Percentiles rank a stretch among this genome's conserved stretches.
These are phyloP conservation scores for Aureobasidium sp. DNA, from an alignment of 2,329 filamentous ascomycete genomes.

Conservation along the genomic window DNA sequence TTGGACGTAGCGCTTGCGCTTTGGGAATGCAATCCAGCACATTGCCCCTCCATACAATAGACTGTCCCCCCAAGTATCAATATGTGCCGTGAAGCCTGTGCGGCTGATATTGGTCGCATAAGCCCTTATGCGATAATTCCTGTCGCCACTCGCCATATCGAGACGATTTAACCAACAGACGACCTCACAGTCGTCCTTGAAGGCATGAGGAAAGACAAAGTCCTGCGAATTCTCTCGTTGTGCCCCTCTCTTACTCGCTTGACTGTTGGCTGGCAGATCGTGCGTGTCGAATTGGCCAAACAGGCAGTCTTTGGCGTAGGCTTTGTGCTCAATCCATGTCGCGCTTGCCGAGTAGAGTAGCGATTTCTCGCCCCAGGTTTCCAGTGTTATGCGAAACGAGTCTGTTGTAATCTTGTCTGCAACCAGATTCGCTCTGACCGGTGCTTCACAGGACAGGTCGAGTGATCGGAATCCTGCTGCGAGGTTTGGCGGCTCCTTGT, in stretches of 20 bases:
- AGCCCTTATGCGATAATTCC: constrained; percentile 23
- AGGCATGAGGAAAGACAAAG: constrained; percentile 21
- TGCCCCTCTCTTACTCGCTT: constrained; percentile 10
- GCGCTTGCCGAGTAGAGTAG: constrained; percentile 22
- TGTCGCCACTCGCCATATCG: constrained; percentile 20
- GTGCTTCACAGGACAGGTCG: constrained; percentile 21
- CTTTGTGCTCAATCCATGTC: constrained; percentile 27
- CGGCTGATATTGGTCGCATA: constrained; percentile 21
- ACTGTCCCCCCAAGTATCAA: constrained; percentile 27
- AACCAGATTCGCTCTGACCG: constrained; percentile 24
- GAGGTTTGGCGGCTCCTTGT: constrained; percentile 24
- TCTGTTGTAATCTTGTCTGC: constrained; percentile 22
- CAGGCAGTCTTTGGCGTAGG: constrained; percentile 23
- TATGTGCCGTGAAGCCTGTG: constrained; percentile 23
- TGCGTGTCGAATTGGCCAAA: constrained; percentile 27
- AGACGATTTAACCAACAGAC: constrained; percentile 27
- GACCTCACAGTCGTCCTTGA: constrained; percentile 21
- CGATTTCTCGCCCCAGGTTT: constrained; percentile 23
- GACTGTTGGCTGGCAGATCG: constrained; percentile 10
- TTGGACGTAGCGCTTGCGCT: constrained; percentile 23
- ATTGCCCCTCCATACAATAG: constrained; percentile 24
- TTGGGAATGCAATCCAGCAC: constrained; percentile 27
- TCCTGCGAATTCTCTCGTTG: constrained; percentile 20
- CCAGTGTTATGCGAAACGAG: constrained; percentile 22
- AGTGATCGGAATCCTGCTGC: constrained; percentile 25